Percentiles rank a stretch among this genome's conserved stretches.
These are phyloP conservation scores for Sordariomycetes sp. DNA, from an alignment of 2,329 filamentous ascomycete genomes.

Conservation along the genomic window DNA sequence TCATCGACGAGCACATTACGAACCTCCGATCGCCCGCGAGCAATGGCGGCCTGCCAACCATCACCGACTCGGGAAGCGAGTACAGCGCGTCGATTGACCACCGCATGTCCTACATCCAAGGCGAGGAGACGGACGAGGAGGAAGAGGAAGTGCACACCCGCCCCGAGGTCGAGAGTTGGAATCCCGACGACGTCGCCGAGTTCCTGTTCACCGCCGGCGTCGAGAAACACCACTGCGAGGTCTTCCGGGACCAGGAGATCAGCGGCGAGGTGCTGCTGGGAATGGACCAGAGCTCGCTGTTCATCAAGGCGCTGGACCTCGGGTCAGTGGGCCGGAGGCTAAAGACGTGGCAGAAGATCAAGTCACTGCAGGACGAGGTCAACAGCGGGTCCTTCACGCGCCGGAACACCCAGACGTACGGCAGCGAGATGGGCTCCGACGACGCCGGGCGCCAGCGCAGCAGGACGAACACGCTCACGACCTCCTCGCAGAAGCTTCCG, in stretches of 20 bases:
- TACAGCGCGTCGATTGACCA: constrained; percentile 71
- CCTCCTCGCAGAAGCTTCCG: constrained; percentile 25
- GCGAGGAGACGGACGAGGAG: constrained; percentile 91
- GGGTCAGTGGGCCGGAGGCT: constrained; percentile 80
- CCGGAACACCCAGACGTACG: constrained; percentile 41
- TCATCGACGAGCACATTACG: constrained; percentile 95
- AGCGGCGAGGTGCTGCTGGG: constrained; percentile 83
- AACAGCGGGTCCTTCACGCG: constrained; percentile 34
- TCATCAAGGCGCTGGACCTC: constrained; percentile 89
- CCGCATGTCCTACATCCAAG: constrained; percentile 81
- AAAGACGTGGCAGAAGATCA: constrained; percentile 96
- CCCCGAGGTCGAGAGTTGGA: constrained; percentile 69
- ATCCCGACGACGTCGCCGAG: constrained; percentile 69
- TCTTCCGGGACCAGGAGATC: constrained; percentile 94
- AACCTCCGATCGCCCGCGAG: constrained; percentile 52
- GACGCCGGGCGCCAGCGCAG: constrained; percentile 35
- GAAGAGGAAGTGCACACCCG: constrained; percentile 61
- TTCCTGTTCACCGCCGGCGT: constrained; percentile 78
- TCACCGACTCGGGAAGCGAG: constrained; percentile 75
- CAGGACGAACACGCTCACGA: constrained; percentile 42
- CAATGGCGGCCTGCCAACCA: constrained; percentile 27
- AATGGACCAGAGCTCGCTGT: constrained; percentile 91
- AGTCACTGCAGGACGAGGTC: constrained; percentile 78
- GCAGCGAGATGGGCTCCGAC: constrained; percentile 45
- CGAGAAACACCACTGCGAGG: constrained; percentile 80